A percentile compares a stretch with the other conserved stretches of the same genome.
These are phyloP conservation scores for Chlamydomonas eustigma DNA, from an alignment of 139 green algal species.

Conservation along the genomic window DNA sequence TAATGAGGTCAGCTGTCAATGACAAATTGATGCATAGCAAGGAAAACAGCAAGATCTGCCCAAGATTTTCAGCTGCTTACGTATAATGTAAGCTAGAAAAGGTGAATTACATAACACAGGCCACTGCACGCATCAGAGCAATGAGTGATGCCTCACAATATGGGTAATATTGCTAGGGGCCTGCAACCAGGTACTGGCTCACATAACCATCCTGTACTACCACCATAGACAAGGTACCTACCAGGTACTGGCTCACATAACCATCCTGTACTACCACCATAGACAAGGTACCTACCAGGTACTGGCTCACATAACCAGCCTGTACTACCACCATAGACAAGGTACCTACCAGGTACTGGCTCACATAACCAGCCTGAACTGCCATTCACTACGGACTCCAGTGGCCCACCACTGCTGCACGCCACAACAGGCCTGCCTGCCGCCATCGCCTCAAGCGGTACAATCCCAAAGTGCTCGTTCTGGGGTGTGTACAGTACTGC, in stretches of 20 bases:
- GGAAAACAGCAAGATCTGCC: too few species aligned
- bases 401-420: constrained; percentile 77
- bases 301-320: not conserved
- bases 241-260: not conserved
- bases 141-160: too few species aligned
- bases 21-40: too few species aligned
- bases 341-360: constrained; percentile 27
- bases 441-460: constrained; percentile 96
- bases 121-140: too few species aligned
- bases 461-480: constrained; percentile 98
- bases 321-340: not conserved
- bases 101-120: too few species aligned
- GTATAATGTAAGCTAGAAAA: too few species aligned
- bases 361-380: constrained; percentile 67
- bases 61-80: too few species aligned
- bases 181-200: not conserved
- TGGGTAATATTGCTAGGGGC: too few species aligned
- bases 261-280: not conserved
- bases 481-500: constrained; percentile 82
- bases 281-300: not conserved
- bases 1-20: too few species aligned
- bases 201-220: not conserved
- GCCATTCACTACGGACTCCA: constrained; percentile 69
- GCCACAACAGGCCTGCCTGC: constrained; percentile 79
- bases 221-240: constrained; percentile 10